A percentile compares a stretch with the other conserved stretches of the same genome.
Evolutionary conservation across 768 basidiomycete species (phyloP).

Genomic region (Boletus subparvulus): DNA sequence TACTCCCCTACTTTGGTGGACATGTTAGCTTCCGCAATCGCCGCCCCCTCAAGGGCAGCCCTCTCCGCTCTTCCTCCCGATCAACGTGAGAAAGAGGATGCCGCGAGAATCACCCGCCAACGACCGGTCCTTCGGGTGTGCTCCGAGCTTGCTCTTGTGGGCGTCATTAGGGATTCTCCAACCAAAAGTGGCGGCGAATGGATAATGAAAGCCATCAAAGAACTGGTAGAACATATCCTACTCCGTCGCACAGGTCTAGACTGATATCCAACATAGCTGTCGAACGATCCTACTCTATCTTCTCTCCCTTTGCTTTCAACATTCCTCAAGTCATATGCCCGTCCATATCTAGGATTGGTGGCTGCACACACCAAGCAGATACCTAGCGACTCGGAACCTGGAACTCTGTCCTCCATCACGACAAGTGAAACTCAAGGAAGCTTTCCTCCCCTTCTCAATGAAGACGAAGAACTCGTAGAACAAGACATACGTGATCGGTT

Average conservation of each 20-base stretch:
- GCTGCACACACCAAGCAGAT: conserved; percentile 62
- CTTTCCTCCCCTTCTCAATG: conserved; percentile 44
- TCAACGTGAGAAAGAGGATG: conserved; percentile 92
- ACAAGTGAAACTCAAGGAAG: conserved; percentile 34
- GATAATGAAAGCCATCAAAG: conserved; percentile 85
- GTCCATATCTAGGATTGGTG: conserved; percentile 80
- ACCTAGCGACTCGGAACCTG: conserved; percentile 51
- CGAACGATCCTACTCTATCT: conserved; percentile 80
- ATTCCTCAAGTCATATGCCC: conserved; percentile 90
- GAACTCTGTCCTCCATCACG: conserved; percentile 46
- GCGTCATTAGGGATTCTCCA: conserved; percentile 72
- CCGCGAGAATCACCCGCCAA: conserved; percentile 73
- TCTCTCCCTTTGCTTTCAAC: conserved; percentile 89
- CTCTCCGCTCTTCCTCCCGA: conserved; percentile 63
- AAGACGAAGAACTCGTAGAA: conserved; percentile 78
- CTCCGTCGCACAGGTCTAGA: conserved; percentile 11
- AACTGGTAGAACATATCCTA: conserved; percentile 58
- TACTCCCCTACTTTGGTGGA: conserved; percentile 76
- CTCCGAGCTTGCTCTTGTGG: conserved; percentile 87
- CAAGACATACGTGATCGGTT: conserved; percentile 85
- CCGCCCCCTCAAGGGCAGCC: conserved; percentile 55
- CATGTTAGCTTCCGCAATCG: conserved; percentile 55
- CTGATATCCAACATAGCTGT: conserved; percentile 53
- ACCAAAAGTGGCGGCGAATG: conserved; percentile 78
- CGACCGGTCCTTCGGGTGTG: conserved; percentile 84